These are phyloP conservation scores for Aquilaria yunnanensis DNA, from an alignment of 345 rosid genomes.

Conservation along the genomic window DNA sequence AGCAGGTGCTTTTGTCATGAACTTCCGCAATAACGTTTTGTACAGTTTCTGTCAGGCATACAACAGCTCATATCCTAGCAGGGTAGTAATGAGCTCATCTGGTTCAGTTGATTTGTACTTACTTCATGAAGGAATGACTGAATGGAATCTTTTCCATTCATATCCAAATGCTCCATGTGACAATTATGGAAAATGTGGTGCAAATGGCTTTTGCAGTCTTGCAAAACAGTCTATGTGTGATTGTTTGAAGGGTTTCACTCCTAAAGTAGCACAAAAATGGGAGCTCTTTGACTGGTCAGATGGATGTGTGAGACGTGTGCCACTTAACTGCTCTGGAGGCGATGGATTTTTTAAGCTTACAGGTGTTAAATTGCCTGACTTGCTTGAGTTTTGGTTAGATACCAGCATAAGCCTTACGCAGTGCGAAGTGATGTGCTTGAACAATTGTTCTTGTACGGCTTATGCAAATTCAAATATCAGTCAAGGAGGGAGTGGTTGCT, in stretches of 20 bases:
- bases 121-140: background rate
- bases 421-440: slow-evolving; percentile 18
- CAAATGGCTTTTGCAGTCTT: slow-evolving; percentile 4
- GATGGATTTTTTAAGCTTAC: slow-evolving; percentile 16
- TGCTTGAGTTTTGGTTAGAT: slow-evolving; percentile 3
- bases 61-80: too few relatives aligned
- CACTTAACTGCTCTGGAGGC: slow-evolving; percentile 8
- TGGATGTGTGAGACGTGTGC: slow-evolving; percentile 24
- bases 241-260: slow-evolving; percentile 27
- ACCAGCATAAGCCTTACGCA: slow-evolving; percentile 10
- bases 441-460: slow-evolving; percentile 27
- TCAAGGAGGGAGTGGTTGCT: slow-evolving; percentile 14
- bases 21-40: background rate
- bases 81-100: background rate
- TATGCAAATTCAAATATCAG: slow-evolving; percentile 17
- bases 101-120: background rate
- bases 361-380: slow-evolving; percentile 20
- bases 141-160: too few relatives aligned
- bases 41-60: too few relatives aligned
- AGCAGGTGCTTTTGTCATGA: background rate
- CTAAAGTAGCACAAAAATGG: slow-evolving; percentile 20
- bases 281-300: slow-evolving; percentile 15
- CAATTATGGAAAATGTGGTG: slow-evolving; percentile 13
- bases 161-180: slow-evolving; percentile 11
- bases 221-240: slow-evolving; percentile 10